Evolutionary conservation across 2,329 filamentous ascomycete genomes (phyloP).

Genomic region (Chaetomiaceae sp.): DNA sequence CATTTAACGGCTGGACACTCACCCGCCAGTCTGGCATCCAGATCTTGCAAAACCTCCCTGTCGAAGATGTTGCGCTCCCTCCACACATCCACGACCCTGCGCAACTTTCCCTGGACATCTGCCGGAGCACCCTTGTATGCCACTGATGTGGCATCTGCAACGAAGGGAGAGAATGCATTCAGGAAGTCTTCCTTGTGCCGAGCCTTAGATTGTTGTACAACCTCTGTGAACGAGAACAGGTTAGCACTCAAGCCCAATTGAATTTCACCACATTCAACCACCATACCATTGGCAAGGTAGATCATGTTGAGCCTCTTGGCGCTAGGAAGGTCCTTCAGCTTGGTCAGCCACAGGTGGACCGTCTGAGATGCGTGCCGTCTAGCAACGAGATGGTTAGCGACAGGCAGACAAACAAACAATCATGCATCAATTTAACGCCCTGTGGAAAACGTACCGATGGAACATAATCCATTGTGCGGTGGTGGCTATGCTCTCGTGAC

Average conservation of each 20-base stretch:
- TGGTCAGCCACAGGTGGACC: conserved; percentile 84
- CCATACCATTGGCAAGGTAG: conserved; percentile 90
- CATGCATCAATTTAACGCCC: too few relatives aligned
- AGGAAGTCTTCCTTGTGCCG: conserved; percentile 90
- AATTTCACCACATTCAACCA: too few relatives aligned
- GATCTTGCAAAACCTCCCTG: conserved; percentile 65
- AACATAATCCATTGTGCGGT: conserved; percentile 99
- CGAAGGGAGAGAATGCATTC: conserved; percentile 81
- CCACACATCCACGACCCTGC: conserved; percentile 92
- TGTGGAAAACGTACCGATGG: conserved; percentile 81
- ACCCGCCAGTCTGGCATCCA: conserved; percentile 78
- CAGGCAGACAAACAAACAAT: conserved; percentile 4
- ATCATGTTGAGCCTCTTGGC: conserved; percentile 84
- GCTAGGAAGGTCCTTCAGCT: conserved; percentile 78
- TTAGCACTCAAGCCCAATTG: too few relatives aligned
- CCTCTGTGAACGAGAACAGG: conserved; percentile 52
- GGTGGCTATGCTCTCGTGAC: conserved; percentile 92
- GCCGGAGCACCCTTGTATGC: conserved; percentile 85
- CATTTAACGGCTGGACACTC: conserved; percentile 25
- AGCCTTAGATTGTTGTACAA: conserved; percentile 91
- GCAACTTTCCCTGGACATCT: conserved; percentile 82
- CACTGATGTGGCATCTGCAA: conserved; percentile 82
- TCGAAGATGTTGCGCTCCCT: conserved; percentile 82
- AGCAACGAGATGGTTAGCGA: conserved; percentile 27
- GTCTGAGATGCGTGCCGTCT: conserved; percentile 91